Evolutionary conservation across 805 yeast species (phyloP).

Genomic region (Candida ascalaphidarum): DNA sequence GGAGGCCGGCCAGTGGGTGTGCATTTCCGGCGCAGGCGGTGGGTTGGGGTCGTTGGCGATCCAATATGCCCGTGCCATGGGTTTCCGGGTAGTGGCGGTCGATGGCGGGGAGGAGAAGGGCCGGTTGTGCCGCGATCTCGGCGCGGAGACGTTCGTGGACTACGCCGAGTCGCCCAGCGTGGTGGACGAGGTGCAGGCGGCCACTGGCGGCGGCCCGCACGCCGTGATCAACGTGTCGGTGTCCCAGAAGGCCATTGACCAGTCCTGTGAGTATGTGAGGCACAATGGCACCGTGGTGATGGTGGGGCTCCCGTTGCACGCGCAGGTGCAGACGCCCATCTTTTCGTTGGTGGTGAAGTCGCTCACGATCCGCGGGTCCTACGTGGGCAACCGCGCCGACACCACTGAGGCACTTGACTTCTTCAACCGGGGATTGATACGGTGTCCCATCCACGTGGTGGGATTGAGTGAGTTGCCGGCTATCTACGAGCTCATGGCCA

Average conservation of each 20-base stretch:
- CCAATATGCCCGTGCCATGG: conserved; percentile 75
- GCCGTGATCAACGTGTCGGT: conserved; percentile 72
- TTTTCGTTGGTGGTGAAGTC: conserved; percentile 69
- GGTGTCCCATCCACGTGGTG: conserved; percentile 66
- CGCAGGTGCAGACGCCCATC: conserved; percentile 60
- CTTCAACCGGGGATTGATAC: conserved; percentile 62
- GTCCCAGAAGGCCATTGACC: conserved; percentile 54
- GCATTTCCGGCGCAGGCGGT: conserved; percentile 74
- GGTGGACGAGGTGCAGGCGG: conserved; percentile 43
- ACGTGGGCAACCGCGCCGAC: conserved; percentile 86
- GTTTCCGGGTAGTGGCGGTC: conserved; percentile 60
- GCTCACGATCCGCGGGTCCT: conserved; percentile 68
- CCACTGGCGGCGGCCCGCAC: conserved; percentile 69
- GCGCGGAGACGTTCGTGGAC: conserved; percentile 20
- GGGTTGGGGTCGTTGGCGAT: conserved; percentile 70
- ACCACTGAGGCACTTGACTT: conserved; percentile 74
- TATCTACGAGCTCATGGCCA: conserved; percentile 70
- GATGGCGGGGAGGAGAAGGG: conserved; percentile 64
- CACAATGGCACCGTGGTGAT: conserved; percentile 24
- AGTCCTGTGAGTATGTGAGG: conserved; percentile 29
- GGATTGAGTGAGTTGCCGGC: conserved; percentile 64
- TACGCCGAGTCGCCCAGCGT: conserved; percentile 40
- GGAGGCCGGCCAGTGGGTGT: conserved; percentile 67
- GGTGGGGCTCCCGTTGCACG: conserved; percentile 77
- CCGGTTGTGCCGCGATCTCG: conserved; percentile 28